Base-by-base conservation (phyloP, 345 rosid genomes). In the Carallia brachiata region DNA sequence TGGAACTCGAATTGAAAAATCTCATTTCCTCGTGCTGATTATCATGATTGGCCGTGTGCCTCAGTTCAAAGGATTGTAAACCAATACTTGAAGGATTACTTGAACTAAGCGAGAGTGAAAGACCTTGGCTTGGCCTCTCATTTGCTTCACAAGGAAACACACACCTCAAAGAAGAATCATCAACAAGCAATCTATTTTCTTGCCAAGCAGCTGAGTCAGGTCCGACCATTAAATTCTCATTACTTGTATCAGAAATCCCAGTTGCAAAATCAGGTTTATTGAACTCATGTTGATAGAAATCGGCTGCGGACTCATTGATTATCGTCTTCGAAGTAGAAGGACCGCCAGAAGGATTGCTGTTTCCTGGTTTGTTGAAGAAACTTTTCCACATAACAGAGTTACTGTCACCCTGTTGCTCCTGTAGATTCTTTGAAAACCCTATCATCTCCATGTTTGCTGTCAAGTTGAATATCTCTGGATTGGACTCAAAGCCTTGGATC, bases 91-190 rank as follows among this genome's bases (percentile, higher is more conserved):
- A 83, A 57, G 98, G 99, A 75, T 95, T 84, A 39, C 66, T 76
- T 36, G 99, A 88, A 79, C 91, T 89, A 58, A 96, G 98, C 47
- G 98, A 92, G 67, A 96, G 96, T 2, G 98, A 92, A 27, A 96
- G 97, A 9, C 98, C 99, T 82, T 92, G 99, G 74, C 96, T 96
- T 76, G 96, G 94, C 75, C 97, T 79, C 67, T 89, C 97, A 78
- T 89, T 92, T 62, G 89, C 92, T 83, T 86, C 95, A 63, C 91
- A 88, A 5, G 91, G 87, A 68, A 84, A 90, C 40, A 84, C 88
- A 68, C 94, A 87, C 69, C 94, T 81, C 65, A 89, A 55, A 34
- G 86, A 76, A 52, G 91, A 84, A 66, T 89, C 95, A 52, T 87
- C 95, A n/a, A 81, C 81, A 30, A 83, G 70, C 64, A 84, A 52